Evolutionary conservation across 2,329 filamentous ascomycete species (phyloP), one percentile per base, ranked within the genome.

Genomic region (Leptographium wingfieldii): DNA sequence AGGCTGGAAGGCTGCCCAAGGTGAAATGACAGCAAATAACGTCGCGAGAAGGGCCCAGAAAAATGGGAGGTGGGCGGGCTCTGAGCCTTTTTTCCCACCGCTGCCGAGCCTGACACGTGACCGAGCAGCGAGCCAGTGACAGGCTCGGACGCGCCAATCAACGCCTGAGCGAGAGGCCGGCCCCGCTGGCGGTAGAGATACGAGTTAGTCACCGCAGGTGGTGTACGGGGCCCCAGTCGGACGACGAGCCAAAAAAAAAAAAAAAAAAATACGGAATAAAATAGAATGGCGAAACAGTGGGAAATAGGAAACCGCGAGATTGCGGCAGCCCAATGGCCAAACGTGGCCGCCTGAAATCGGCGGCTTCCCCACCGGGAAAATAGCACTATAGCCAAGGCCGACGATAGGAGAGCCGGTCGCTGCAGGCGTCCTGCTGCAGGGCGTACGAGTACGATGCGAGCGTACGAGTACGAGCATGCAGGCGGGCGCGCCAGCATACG

Each of bases 41-140:
- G 33, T 22, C 55, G 55, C 40, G 33, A 43, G 52, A 19, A 29
- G 46, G 38, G 33, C 40, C 31, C 5, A 25, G 38, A 57, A 55
- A 58, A 49, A 56, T 6, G 29, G 43, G 43, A 19, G 48, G 38
- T 14, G 55, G 55, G 58, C 56, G 56, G 61, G 58, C 61, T 62
- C 56, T 60, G 61, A 62, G 61, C 61, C 61, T 62, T 62, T 62
- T 62, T 55, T 35, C 35, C 53, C 48, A 54, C 31, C 25, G 49
- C 31, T 56, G 58, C 43, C 49, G 55, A 40, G n/a, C 14, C 22
- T 22, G 51, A 56, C 58, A 62, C 58, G 56, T 60, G 58, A 59
- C 27, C 12, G 16, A 35, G 27, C 43, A 46, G 19, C 16, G 16
- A 22, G 7, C 58, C 3, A 55, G 57, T 12, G n/a, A 3, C 12